phyloP scores from a whole-genome alignment of 495 filamentous ascomycete genomes.

The Pyrenula aspistea region DNA sequence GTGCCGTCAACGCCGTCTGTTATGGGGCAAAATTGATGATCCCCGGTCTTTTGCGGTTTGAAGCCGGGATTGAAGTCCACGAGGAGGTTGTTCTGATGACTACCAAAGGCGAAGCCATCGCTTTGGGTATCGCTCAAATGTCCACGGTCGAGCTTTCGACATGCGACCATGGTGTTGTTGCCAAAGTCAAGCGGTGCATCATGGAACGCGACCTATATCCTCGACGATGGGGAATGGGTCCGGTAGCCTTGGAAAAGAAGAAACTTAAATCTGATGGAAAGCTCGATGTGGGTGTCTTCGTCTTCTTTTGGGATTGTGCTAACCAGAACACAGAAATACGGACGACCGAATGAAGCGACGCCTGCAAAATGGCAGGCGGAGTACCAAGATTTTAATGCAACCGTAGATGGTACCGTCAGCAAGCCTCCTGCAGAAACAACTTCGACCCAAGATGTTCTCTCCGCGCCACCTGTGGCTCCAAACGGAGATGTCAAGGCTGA shows the following conservation, averaged over 20 bases:
- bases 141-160: conserved; percentile 81
- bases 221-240: conserved; percentile 86
- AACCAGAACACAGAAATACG: conserved; percentile 57
- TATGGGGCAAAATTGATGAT: conserved; percentile 98
- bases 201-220: conserved; percentile 99
- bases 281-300: conserved; percentile 56
- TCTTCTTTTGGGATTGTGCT: conserved; percentile 6
- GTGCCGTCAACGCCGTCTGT: conserved; percentile 88
- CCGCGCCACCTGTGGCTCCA: conserved; percentile 22
- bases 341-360: conserved; percentile 79
- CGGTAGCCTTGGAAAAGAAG: conserved; percentile 89
- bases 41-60: conserved; percentile 83
- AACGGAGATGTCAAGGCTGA: conserved; percentile 20
- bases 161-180: conserved; percentile 92
- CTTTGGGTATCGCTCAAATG: conserved; percentile 91
- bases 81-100: conserved; percentile 96
- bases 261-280: conserved; percentile 97
- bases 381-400: conserved; percentile 75
- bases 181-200: conserved; percentile 95
- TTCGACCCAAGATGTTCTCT: conserved; percentile 22
- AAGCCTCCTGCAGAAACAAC: conserved; percentile 30
- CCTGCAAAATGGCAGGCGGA: conserved; percentile 80
- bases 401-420: conserved; percentile 27
- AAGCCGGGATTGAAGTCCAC: conserved; percentile 73
- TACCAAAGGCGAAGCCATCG: conserved; percentile 96